These are phyloP conservation scores for Lactarius quietus DNA, from an alignment of 768 basidiomycete species.

Conservation along the genomic window DNA sequence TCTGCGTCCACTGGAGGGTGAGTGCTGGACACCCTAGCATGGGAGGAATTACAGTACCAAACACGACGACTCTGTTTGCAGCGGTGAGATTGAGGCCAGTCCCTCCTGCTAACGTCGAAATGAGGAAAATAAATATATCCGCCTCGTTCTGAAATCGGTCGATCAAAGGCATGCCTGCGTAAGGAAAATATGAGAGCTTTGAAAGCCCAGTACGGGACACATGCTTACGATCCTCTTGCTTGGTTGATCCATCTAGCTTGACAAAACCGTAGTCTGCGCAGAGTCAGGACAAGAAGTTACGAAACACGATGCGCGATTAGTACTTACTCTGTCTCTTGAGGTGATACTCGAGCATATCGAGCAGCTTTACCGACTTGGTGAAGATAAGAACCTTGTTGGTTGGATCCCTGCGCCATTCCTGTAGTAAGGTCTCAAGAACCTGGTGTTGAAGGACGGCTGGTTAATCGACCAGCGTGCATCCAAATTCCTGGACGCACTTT, in stretches of 20 bases:
- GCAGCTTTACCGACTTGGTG: conserved; percentile 86
- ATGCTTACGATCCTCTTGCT: conserved; percentile 58
- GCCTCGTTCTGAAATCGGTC: conserved; percentile 78
- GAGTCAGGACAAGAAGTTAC: neutral
- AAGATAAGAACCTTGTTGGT: conserved; percentile 91
- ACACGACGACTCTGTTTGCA: conserved; percentile 93
- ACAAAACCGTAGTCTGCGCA: conserved; percentile 53
- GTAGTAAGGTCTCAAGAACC: conserved; percentile 65
- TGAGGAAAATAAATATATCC: conserved; percentile 74
- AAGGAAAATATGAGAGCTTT: conserved; percentile 3
- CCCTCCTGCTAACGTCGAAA: conserved; percentile 89
- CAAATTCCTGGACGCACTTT: conserved; percentile 42
- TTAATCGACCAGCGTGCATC: neutral
- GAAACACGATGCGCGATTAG: conserved; percentile 8
- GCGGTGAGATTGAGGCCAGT: conserved; percentile 88
- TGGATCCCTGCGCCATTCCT: conserved; percentile 58
- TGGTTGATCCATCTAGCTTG: conserved; percentile 77
- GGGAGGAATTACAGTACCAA: conserved; percentile 44
- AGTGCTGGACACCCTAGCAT: neutral
- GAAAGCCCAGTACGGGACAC: neutral
- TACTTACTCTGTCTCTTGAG: conserved; percentile 51
- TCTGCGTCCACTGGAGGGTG: conserved; percentile 40
- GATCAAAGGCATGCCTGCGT: conserved; percentile 77
- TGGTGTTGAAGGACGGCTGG: conserved; percentile 31
- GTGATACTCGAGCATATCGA: conserved; percentile 82